Evolutionary conservation across 371 early-diverging fungal species (phyloP), one percentile per base, ranked within the genome.

Genomic region (Saksenaea oblongispora): DNA sequence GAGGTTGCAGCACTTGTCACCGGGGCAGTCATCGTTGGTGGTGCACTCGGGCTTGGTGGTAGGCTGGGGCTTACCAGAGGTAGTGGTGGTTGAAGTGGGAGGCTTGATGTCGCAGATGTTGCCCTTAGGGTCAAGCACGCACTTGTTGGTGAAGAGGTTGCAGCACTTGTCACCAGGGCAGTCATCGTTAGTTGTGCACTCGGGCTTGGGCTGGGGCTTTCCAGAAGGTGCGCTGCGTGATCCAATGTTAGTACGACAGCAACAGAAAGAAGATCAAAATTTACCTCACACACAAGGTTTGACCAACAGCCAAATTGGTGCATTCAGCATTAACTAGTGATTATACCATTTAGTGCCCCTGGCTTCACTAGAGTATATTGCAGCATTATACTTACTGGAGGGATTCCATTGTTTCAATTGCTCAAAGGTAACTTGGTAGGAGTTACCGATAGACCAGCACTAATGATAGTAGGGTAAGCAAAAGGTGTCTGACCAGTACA

Each of bases 391-490:
- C 63, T 66, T 71, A 71, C 71, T 66, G 35, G 71, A 58, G 59
- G 71, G 71, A 18, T 71, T 71, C 71, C 71, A 71, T 28, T 67
- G 64, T 34, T 59, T 67, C 18, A 71, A 54, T 4, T 64, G 34
- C 34, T 51, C 67, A 53, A 64, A 64, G 13, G 34, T 51, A 39
- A 71, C 34, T 24, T 59, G 31, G n/a, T 61, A 71, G 2, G 64
- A 58, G 28, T 64, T 64, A 31, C 61, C 67, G 51, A 71, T 67
- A 0, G 41, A 56, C 57, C 67, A 67, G 59, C 71, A 71, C 71
- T 71, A 62, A n/a, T 28, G 13, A 24, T 34, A 13, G n/a, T 7
- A 39, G 44, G 22, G 35, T 26, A 18, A 10, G 56, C 26, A 22
- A 44, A 27, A 14, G 17, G 34, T 10, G 34, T 4, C 41, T 54